A percentile compares a stretch with the other conserved stretches of the same genome.
phyloP scores from a whole-genome alignment of 2,329 filamentous ascomycete species.

The Penicillium sp. region DNA sequence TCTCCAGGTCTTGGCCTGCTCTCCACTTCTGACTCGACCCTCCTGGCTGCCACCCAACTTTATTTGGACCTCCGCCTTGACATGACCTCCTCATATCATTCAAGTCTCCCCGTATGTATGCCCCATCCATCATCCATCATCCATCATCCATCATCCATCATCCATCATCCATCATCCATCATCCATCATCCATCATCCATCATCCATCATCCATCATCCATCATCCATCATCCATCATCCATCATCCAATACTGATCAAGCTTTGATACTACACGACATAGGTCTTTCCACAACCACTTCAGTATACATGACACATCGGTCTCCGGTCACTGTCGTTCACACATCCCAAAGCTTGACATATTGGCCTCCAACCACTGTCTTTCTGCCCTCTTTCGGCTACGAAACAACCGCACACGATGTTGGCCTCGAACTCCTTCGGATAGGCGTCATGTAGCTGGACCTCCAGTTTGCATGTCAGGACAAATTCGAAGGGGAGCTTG shows the following conservation, averaged over 20 bases:
- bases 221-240: too few relatives aligned
- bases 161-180: background rate
- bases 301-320: background rate
- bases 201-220: too few relatives aligned
- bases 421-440: background rate
- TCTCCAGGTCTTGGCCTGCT: background rate
- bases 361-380: slow-evolving; percentile 2
- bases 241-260: background rate
- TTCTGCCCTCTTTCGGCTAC: background rate
- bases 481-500: background rate
- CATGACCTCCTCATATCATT: background rate
- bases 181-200: background rate
- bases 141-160: too few relatives aligned
- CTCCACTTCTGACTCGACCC: background rate
- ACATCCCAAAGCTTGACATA: background rate
- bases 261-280: background rate
- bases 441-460: background rate
- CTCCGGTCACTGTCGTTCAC: background rate
- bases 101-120: background rate
- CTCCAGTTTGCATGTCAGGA: background rate
- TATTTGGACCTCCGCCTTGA: background rate
- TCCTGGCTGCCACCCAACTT: background rate
- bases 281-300: background rate
- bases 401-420: too few relatives aligned
- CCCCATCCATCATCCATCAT: background rate